These are phyloP conservation scores for Hydrangea macrophylla DNA, from an alignment of 148 eudicot species.

Conservation along the genomic window DNA sequence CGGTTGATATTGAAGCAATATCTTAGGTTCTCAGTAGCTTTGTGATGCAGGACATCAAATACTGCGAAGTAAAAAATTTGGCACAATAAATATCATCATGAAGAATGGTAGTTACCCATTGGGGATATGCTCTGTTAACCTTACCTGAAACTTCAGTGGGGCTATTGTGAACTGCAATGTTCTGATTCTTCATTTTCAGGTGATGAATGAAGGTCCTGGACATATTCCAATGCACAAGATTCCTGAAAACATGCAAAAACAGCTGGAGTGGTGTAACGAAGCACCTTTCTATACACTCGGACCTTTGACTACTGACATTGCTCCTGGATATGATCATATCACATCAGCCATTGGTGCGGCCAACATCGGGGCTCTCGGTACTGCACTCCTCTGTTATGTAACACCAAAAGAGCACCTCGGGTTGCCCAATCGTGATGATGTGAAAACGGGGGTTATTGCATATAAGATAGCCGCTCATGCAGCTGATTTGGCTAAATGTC, in stretches of 20 bases:
- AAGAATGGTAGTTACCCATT: neutral
- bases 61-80: neutral
- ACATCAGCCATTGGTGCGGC: slow-evolving; percentile 99
- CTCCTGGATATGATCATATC: slow-evolving; percentile 97
- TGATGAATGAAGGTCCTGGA: slow-evolving; percentile 99
- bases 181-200: slow-evolving; percentile 41
- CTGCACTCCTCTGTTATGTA: slow-evolving; percentile 93
- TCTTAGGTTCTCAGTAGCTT: neutral
- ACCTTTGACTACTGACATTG: slow-evolving; percentile 92
- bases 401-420: slow-evolving; percentile 99
- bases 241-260: slow-evolving; percentile 98
- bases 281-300: slow-evolving; percentile 99
- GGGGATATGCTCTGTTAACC: neutral
- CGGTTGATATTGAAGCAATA: neutral
- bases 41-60: neutral
- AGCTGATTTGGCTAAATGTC: slow-evolving; percentile 88
- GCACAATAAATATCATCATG: neutral
- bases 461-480: slow-evolving; percentile 99
- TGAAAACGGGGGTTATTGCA: slow-evolving; percentile 91
- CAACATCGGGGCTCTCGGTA: slow-evolving; percentile 94
- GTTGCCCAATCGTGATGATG: slow-evolving; percentile 89
- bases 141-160: neutral
- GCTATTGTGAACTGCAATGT: neutral
- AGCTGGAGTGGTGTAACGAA: slow-evolving; percentile 97
- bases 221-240: slow-evolving; percentile 97